Base-by-base conservation (phyloP, 306 rosid species). In the Gastrolobium bilobum region DNA sequence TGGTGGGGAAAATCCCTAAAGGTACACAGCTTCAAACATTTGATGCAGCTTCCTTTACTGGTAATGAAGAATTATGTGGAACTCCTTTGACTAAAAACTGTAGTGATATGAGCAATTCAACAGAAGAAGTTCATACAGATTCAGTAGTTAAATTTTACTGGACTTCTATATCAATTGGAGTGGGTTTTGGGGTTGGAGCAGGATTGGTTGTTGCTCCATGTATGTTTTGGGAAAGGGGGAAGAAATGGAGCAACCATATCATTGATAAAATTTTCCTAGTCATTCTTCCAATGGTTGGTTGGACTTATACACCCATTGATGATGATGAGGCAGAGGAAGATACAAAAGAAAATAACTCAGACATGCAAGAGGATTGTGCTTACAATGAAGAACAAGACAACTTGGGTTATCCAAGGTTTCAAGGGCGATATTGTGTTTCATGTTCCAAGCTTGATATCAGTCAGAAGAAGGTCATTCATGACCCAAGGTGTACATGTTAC, bases 161-260 rank as follows among this genome's bases (percentile, higher is more conserved):
- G 92, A 76, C 67, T 6, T 87, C 64, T 60, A 79, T 90, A 52
- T 77, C 82, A 31, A 69, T 76, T 40, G 98, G 94, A 77, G 66
- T 86, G 59, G 98, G 98, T 7, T 88, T 84, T 54, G 97, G 98
- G 46, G 80, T 86, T 11, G 98, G 97, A 82, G 85, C 90, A 35
- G 94, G 88, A 44, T 65, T 76, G 3, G 65, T 87, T n/a, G 84
- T 90, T 63, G 84, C 89, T 6, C 81, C 86, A 13, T 74, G 84
- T 11, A 40, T 73, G 66, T 59, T 88, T 42, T 87, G 89, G 93
- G 85, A 87, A 29, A 80, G 75, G 13, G 91, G 89, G 10, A 89
- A 79, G 72, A 86, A 71, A 14, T 93, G 98, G 98, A 72, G 79
- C 4, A 88, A 87, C 14, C 51, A 66, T 5, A 70, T 10, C 13